Evolutionary conservation across 441 rosid species (phyloP).

Genomic region (Croton setiger): DNA sequence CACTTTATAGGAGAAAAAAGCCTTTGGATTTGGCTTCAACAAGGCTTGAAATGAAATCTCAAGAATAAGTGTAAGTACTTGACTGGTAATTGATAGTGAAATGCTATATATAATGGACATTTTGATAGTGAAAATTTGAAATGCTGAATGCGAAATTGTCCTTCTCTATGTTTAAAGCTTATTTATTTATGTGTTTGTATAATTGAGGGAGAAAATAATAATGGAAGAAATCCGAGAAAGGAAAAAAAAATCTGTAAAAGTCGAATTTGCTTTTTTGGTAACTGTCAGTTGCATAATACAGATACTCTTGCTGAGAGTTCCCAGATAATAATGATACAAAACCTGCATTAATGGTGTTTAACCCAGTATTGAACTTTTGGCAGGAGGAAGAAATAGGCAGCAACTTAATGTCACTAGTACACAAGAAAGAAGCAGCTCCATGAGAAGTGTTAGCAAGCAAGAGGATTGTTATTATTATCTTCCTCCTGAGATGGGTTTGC

Average conservation of each 20-base stretch:
- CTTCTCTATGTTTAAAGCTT: not conserved
- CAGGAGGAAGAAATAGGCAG: conserved; percentile 24
- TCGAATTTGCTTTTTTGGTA: conserved; percentile 6
- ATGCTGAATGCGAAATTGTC: no score
- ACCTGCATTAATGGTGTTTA: not conserved
- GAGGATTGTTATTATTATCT: conserved; percentile 38
- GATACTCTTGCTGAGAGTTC: not conserved
- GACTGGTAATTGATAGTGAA: no score
- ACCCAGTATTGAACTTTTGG: not conserved
- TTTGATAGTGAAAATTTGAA: no score
- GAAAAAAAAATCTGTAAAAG: conserved; percentile 9
- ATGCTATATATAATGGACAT: no score
- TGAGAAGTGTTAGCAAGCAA: conserved; percentile 23
- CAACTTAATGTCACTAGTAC: conserved; percentile 8
- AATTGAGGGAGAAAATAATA: not conserved
- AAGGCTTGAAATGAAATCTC: not conserved
- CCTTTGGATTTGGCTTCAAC: not conserved
- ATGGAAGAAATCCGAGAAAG: not conserved
- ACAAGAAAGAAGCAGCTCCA: conserved; percentile 23
- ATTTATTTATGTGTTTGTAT: not conserved
- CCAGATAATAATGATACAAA: not conserved
- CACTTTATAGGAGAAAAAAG: not conserved
- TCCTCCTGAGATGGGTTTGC: conserved; percentile 43
- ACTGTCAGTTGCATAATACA: conserved; percentile 16
- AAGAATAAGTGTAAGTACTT: not conserved